Evolutionary conservation across 331 rosid genomes (phyloP), one percentile per base, ranked within the genome.

Genomic region (Arachis monticola): DNA sequence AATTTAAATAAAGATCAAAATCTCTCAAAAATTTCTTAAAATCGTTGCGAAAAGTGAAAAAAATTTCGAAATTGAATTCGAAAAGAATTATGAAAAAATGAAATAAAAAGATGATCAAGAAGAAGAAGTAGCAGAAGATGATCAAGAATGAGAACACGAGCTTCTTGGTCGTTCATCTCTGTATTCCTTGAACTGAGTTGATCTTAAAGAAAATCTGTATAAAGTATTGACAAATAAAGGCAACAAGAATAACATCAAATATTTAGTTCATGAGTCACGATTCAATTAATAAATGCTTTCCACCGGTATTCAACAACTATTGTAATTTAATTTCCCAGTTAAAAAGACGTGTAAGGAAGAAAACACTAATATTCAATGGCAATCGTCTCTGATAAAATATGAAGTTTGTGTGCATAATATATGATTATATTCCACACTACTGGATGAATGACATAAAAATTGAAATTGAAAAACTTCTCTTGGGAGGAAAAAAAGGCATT

Each of bases 141-240:
- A 17, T 91, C 90, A n/a, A 91, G 22, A 82, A 22, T 50, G 60
- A 45, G 68, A 51, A 86, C 85, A 75, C 60, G 88, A 55, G 83
- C 87, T 77, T 82, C 83, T 30, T 89, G 89, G 61, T 74, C 65
- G 81, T 83, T 75, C 71, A 88, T 83, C 77, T 91, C 90, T 3
- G 70, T 47, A 81, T 87, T 90, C 83, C 88, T 91, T 69, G 72
- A 74, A 84, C 88, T 75, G 50, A 91, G 81, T 77, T 83, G 93
- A 87, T 93, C 93, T 87, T 82, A 96, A 79, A 91, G 91, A 87
- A 84, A 89, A 85, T 93, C 98, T 93, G 90, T 73, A 78, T 77
- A 57, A 63, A 83, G 77, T 74, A 69, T 69, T 72, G 77, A 76
- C 55, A 80, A 13, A 58, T 75, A 67, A 82, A 52, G 66, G 67